Percentiles rank a stretch among this genome's conserved stretches.
Evolutionary conservation across 2,329 filamentous ascomycete species (phyloP).

Genomic region (Orbilia javanica): DNA sequence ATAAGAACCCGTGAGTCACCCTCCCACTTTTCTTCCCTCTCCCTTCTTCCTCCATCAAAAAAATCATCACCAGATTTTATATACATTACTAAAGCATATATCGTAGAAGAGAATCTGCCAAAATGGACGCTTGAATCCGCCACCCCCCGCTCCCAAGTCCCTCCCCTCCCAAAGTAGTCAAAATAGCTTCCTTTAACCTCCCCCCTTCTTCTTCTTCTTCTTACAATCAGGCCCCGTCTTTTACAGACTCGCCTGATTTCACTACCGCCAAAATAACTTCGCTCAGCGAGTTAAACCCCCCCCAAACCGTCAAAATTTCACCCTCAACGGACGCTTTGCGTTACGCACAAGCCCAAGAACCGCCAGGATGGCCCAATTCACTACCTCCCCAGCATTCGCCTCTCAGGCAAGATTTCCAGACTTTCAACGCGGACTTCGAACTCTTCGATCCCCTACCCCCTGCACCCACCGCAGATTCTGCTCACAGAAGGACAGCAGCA

Average conservation of each 20-base stretch:
- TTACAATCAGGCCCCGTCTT: conserved; percentile 46
- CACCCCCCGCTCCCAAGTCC: background rate
- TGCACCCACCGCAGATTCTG: background rate
- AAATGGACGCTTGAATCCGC: conserved; percentile 54
- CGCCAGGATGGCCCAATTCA: conserved; percentile 56
- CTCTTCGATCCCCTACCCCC: conserved; percentile 53
- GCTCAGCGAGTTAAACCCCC: conserved; percentile 53
- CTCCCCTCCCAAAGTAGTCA: no score
- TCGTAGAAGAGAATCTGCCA: background rate
- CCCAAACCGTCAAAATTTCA: conserved; percentile 57
- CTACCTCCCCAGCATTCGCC: conserved; percentile 40
- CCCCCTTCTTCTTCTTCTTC: background rate
- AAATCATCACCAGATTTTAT: background rate
- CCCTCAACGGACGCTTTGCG: conserved; percentile 58
- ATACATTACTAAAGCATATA: background rate
- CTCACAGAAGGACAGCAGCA: conserved; percentile 2
- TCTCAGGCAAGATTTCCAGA: conserved; percentile 30
- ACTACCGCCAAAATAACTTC: conserved; percentile 57
- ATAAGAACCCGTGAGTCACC: conserved; percentile 59
- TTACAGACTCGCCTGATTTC: conserved; percentile 47
- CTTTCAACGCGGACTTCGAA: conserved; percentile 57
- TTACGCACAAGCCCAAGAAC: conserved; percentile 58
- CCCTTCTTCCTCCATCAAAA: conserved; percentile 1
- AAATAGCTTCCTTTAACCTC: background rate
- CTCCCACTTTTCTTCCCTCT: background rate